Evolutionary conservation across 2,329 filamentous ascomycete species (phyloP), one percentile per base, ranked within the genome.

Genomic region (Fusarium stilboides): DNA sequence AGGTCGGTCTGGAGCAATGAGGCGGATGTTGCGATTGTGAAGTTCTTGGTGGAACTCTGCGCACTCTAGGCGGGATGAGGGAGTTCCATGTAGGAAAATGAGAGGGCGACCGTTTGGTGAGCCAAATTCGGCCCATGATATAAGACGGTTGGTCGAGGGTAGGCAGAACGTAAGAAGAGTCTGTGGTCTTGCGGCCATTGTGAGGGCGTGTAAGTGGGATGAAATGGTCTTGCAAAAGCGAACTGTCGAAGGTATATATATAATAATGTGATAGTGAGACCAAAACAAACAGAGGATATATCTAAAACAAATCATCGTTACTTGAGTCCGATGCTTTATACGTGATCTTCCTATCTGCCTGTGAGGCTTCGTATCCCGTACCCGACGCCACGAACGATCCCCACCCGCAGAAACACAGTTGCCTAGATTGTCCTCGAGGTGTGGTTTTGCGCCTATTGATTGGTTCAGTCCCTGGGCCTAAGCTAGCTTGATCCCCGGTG

Each of bases 41-140:
- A 65, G 39, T 17, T 47, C 22, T 10, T 62, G 14, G 17, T 68
- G 57, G 19, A 62, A 60, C 33, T 51, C 42, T 5, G 53, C 50
- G 13, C 51, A 57, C n/a, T 65, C 55, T 17, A 70, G 39, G 15
- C 60, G 64, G 4, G 50, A 57, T 6, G 61, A 60, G 8, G 57
- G 47, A 3, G 39, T 62, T 42, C 61, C 51, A 17, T 68, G 60
- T 3, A 65, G 44, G 57, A 52, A 62, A n/a, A 62, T 39, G 31
- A 65, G 36, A 1, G 57, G 57, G 15, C 62, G 47, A 19, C 54
- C 54, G 0, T 40, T 33, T 8, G 45, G 46, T 10, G 51, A 57
- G 4, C 65, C 57, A 24, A 55, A 66, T 22, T 63, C 55, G 5
- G 68, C 61, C 61, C 65, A 68, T 39, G 61, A 53, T 26, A 65